These are phyloP conservation scores for Metschnikowia reukaufii DNA, from an alignment of 805 yeast species.

Conservation along the genomic window DNA sequence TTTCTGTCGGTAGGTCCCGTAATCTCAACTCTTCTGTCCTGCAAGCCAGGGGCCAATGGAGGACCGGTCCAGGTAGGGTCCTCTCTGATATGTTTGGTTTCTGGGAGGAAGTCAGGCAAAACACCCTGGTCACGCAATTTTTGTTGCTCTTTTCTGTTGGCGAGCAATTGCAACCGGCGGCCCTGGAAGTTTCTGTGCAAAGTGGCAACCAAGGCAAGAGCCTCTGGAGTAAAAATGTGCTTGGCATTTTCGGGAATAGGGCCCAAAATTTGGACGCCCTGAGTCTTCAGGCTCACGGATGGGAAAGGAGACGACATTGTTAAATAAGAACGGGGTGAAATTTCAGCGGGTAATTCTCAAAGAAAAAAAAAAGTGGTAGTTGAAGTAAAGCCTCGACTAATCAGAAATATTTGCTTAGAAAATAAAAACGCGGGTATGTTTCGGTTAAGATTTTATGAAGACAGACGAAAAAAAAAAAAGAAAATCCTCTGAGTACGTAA, in stretches of 20 bases:
- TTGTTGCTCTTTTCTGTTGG: conserved; percentile 63
- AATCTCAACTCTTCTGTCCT: conserved; percentile 75
- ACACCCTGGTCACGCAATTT: conserved; percentile 59
- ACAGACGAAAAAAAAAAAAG: not conserved
- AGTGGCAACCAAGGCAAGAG: conserved; percentile 67
- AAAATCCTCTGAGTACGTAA: not conserved
- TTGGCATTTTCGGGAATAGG: conserved; percentile 48
- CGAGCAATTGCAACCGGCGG: conserved; percentile 57
- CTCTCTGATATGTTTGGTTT: conserved; percentile 66
- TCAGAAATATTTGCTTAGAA: too few relatives aligned
- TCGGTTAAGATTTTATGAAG: not conserved
- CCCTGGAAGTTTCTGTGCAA: conserved; percentile 71
- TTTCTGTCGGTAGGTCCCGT: conserved; percentile 86
- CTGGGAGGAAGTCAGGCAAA: conserved; percentile 62
- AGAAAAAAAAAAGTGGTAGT: too few relatives aligned
- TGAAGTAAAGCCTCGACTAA: too few relatives aligned
- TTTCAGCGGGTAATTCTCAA: too few relatives aligned
- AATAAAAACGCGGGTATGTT: too few relatives aligned
- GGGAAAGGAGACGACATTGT: conserved; percentile 44
- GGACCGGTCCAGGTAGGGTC: conserved; percentile 78
- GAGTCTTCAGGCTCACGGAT: conserved; percentile 39
- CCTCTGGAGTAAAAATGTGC: conserved; percentile 59
- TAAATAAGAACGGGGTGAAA: not conserved
- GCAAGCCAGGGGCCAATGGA: conserved; percentile 67
- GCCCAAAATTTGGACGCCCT: conserved; percentile 57